Evolutionary conservation across 495 filamentous ascomycete genomes (phyloP), one percentile per base, ranked within the genome.

Genomic region (Penicillium manginii): DNA sequence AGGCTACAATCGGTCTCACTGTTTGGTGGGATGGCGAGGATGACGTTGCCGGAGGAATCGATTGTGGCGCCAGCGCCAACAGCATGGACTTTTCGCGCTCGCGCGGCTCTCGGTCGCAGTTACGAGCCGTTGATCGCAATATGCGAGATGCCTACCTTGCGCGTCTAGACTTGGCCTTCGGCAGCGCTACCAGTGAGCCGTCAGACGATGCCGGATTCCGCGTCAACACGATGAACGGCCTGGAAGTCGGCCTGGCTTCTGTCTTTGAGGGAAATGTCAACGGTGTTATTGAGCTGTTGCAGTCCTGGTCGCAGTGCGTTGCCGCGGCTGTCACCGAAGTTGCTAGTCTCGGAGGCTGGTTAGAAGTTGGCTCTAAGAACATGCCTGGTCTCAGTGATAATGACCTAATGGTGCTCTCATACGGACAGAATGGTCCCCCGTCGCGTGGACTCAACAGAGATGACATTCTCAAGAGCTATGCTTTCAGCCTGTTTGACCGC

Each of bases 1-100:
- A 97, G 72, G 91, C 91, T 1, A 88, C 88, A 2, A 72, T 96
- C 49, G 88, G 85, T 4, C 72, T 96, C 46, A 88, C 91, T 10
- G 86, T 87, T 1, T 97, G 92, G 92, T 96, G 92, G 91, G 86
- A 92, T 69, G 90, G 92, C 35, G 83, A 89, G 15, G 86, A 87
- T 52, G 81, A 87, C 17, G 69, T 66, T 11, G 67, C 62, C 15
- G 55, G 69, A 0, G 53, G 40, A 19, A 39, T 65, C 15, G 64
- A 64, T 26, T 60, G 73, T 18, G 62, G 59, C 17, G 60, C 67
- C 11, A 70, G 67, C 55, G 61, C 60, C n/a, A 51, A 57, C 21
- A 69, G 64, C 49, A 51, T 61, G 23, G 56, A 69, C 35, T 71
- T 73, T 54, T 50, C 62, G 39, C 72, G 69, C 26, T 68, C 68